Percentiles rank a stretch among this genome's conserved stretches.
Evolutionary conservation across 169 alveolate genomes (phyloP).

Genomic region (Cryptosporidium bovis): DNA sequence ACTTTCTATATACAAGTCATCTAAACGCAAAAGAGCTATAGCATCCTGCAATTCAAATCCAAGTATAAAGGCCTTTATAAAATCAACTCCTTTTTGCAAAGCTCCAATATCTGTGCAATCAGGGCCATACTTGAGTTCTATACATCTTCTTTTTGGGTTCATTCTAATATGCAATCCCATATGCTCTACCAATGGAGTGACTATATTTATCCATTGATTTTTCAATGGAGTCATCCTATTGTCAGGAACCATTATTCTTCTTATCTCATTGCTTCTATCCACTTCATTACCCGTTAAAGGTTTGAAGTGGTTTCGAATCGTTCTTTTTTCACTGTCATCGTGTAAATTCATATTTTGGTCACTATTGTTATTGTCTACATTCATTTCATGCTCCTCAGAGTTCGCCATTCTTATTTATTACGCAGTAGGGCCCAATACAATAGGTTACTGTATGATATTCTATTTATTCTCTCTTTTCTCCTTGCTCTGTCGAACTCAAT

Average conservation of each 20-base stretch:
- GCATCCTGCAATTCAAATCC: slow-evolving; percentile 99
- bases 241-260: slow-evolving; percentile 91
- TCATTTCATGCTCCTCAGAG: too few relatives aligned
- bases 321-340: background rate
- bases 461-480: too few relatives aligned
- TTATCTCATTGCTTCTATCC: slow-evolving; percentile 79
- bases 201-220: slow-evolving; percentile 91
- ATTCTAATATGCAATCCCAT: slow-evolving; percentile 94
- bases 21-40: slow-evolving; percentile 97
- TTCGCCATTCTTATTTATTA: too few relatives aligned
- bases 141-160: slow-evolving; percentile 91
- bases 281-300: slow-evolving; percentile 39
- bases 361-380: too few relatives aligned
- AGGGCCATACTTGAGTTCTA: slow-evolving; percentile 82
- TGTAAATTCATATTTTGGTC: slow-evolving; percentile 8
- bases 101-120: slow-evolving; percentile 81
- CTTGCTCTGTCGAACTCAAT: too few relatives aligned
- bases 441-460: too few relatives aligned
- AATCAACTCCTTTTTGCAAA: slow-evolving; percentile 94
- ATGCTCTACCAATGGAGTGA: slow-evolving; percentile 93
- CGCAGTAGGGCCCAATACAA: too few relatives aligned
- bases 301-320: background rate
- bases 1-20: slow-evolving; percentile 96
- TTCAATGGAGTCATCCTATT: slow-evolving; percentile 92
- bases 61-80: slow-evolving; percentile 96